Evolutionary conservation across 306 rosid genomes (phyloP).

Genomic region (Acacia melanoxylon): DNA sequence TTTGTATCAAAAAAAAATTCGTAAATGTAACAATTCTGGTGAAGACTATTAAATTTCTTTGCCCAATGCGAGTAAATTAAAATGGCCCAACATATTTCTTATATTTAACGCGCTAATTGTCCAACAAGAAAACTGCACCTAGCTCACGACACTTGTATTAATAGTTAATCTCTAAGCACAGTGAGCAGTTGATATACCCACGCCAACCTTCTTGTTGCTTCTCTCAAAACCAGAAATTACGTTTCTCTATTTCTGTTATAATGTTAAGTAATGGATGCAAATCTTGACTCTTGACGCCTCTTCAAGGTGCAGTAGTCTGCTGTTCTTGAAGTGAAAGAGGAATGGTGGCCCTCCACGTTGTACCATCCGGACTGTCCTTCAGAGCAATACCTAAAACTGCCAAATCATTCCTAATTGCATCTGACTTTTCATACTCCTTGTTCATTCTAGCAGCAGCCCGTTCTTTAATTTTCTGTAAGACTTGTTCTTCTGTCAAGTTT

Average conservation of each 20-base stretch:
- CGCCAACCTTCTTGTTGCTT: not conserved
- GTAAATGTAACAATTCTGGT: not conserved
- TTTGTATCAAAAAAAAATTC: too few relatives aligned
- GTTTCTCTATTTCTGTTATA: constrained; percentile 4
- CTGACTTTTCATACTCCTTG: constrained; percentile 84
- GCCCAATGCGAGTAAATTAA: not conserved
- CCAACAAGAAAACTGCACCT: not conserved
- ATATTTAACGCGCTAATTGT: not conserved
- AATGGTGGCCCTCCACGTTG: constrained; percentile 87
- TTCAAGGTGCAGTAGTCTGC: constrained; percentile 41
- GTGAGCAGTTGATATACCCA: not conserved
- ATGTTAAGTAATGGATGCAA: constrained; percentile 13
- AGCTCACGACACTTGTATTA: not conserved
- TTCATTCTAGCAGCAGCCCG: constrained; percentile 71
- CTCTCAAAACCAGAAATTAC: not conserved
- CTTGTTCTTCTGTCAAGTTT: constrained; percentile 66
- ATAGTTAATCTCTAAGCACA: not conserved
- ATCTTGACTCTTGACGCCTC: constrained; percentile 25
- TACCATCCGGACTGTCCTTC: constrained; percentile 89
- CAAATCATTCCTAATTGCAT: constrained; percentile 70
- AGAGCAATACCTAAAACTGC: constrained; percentile 77
- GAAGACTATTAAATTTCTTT: not conserved
- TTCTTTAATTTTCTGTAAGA: constrained; percentile 68
- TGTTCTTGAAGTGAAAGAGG: constrained; percentile 79
- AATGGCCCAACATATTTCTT: not conserved